Evolutionary conservation across 2,329 filamentous ascomycete genomes (phyloP).

Genomic region (Aphanoascus verrucosus): DNA sequence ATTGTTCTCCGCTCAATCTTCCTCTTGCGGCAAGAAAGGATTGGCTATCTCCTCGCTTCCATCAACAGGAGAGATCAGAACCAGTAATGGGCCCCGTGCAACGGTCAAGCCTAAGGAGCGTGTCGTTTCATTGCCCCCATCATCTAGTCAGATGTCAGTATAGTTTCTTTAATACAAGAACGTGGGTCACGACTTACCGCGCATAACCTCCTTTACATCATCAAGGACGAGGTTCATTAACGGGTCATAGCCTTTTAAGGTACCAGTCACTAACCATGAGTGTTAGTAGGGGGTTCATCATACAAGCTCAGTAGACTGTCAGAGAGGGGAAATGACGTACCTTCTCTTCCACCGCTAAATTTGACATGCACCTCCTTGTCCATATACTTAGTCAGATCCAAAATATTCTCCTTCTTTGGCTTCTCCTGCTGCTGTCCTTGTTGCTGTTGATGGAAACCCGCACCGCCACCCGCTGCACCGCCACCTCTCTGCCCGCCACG

Average conservation of each 20-base stretch:
- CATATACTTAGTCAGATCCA: conserved; percentile 92
- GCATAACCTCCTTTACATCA: conserved; percentile 79
- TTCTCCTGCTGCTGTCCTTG: conserved; percentile 51
- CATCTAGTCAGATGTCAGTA: conserved; percentile 49
- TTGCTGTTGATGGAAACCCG: conserved; percentile 33
- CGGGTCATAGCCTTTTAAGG: conserved; percentile 89
- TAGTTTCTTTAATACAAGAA: not conserved
- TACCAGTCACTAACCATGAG: conserved; percentile 61
- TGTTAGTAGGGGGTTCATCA: too few relatives aligned
- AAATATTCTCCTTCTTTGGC: conserved; percentile 97
- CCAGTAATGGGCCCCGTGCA: conserved; percentile 81
- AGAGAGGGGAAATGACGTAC: conserved; percentile 39
- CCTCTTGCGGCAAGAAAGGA: conserved; percentile 69
- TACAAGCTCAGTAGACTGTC: too few relatives aligned
- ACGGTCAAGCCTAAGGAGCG: conserved; percentile 77
- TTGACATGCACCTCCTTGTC: conserved; percentile 93
- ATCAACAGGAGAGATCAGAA: conserved; percentile 83
- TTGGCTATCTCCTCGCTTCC: conserved; percentile 95
- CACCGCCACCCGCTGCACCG: conserved; percentile 35
- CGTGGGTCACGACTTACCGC: conserved; percentile 49
- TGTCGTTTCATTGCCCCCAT: conserved; percentile 77
- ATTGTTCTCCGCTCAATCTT: conserved; percentile 25
- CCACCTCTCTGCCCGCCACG: conserved; percentile 37
- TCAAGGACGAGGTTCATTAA: conserved; percentile 97
- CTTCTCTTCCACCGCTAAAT: conserved; percentile 89